Conservation (phyloP, 768 basidiomycete genomes). For the Phaeotremella skinneri region DNA sequence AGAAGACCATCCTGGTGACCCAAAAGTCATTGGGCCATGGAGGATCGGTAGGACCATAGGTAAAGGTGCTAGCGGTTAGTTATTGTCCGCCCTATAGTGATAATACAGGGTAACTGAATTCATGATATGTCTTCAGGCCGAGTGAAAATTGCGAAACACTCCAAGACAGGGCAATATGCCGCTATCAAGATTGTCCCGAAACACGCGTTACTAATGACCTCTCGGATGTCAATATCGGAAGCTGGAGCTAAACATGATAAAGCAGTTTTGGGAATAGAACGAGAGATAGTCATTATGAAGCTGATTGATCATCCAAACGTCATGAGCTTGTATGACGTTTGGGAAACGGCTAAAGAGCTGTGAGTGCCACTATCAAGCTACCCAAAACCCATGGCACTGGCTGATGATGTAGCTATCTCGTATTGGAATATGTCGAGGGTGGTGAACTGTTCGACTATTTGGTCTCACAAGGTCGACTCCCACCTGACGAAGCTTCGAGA, state of each 20-base stretch:
- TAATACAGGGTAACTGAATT: neutral
- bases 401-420: slow-evolving; percentile 61
- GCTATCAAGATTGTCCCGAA: slow-evolving; percentile 94
- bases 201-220: slow-evolving; percentile 66
- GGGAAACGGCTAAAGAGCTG: slow-evolving; percentile 85
- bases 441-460: slow-evolving; percentile 97
- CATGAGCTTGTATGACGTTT: slow-evolving; percentile 91
- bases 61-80: slow-evolving; percentile 78
- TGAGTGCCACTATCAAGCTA: slow-evolving; percentile 32
- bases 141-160: slow-evolving; percentile 88
- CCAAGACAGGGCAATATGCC: slow-evolving; percentile 80
- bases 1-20: slow-evolving; percentile 80
- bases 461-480: slow-evolving; percentile 79
- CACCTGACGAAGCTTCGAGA: slow-evolving; percentile 74
- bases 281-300: slow-evolving; percentile 99
- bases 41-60: slow-evolving; percentile 89
- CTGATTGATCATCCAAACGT: slow-evolving; percentile 98
- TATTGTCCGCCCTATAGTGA: neutral
- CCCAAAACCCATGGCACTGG: neutral
- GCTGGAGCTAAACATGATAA: slow-evolving; percentile 40
- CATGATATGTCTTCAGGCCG: slow-evolving; percentile 54
- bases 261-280: slow-evolving; percentile 69
- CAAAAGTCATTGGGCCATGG: slow-evolving; percentile 85
- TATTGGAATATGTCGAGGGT: slow-evolving; percentile 91
- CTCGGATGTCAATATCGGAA: slow-evolving; percentile 55